Evolutionary conservation across 495 filamentous ascomycete genomes (phyloP).

Genomic region (Hyaloscypha variabilis): DNA sequence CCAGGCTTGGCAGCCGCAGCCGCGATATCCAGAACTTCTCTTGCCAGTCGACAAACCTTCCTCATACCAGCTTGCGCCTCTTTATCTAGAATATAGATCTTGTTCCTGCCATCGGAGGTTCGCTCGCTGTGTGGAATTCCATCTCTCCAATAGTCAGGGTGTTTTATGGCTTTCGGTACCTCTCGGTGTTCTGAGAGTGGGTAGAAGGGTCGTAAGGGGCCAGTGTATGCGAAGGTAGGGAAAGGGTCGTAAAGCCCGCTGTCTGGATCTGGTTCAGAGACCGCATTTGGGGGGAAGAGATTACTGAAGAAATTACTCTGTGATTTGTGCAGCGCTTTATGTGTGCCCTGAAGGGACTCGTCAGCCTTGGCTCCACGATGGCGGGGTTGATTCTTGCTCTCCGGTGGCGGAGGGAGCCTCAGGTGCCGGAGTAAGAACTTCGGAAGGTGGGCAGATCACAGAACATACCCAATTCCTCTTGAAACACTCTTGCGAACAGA

Average conservation of each 20-base stretch:
- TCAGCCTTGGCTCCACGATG: slow-evolving; percentile 30
- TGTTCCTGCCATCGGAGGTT: slow-evolving; percentile 64
- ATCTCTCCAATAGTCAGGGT: slow-evolving; percentile 82
- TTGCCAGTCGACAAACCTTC: slow-evolving; percentile 83
- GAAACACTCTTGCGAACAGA: slow-evolving; percentile 99
- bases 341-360: slow-evolving; percentile 59
- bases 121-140: slow-evolving; percentile 83
- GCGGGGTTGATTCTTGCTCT: neutral
- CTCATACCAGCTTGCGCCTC: slow-evolving; percentile 80
- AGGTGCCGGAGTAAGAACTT: neutral
- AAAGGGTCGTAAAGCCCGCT: slow-evolving; percentile 89
- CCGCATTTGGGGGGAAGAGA: slow-evolving; percentile 69
- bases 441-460: neutral
- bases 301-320: slow-evolving; percentile 75
- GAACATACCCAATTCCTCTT: slow-evolving; percentile 92
- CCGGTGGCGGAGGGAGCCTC: neutral
- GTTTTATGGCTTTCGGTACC: slow-evolving; percentile 78
- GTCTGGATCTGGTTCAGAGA: slow-evolving; percentile 89
- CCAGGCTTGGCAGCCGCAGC: slow-evolving; percentile 80
- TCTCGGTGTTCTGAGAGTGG: slow-evolving; percentile 75
- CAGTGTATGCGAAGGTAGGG: slow-evolving; percentile 81
- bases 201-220: slow-evolving; percentile 82
- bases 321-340: slow-evolving; percentile 85
- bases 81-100: slow-evolving; percentile 79
- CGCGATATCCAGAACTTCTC: slow-evolving; percentile 93